Evolutionary conservation across 2,329 filamentous ascomycete species (phyloP).

Genomic region (Arachnomyces sp.): DNA sequence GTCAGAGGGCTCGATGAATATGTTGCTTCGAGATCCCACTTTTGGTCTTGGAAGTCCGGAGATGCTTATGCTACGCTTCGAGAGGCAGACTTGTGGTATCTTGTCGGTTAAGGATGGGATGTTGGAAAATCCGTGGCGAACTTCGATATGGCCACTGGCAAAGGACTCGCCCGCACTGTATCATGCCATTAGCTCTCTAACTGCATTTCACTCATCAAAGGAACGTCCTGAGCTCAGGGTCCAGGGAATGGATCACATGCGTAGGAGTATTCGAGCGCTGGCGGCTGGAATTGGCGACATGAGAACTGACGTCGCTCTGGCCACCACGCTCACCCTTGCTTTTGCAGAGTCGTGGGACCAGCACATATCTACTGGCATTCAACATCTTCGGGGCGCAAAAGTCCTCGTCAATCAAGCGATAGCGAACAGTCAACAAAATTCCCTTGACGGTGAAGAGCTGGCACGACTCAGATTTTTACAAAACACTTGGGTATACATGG

Average conservation of each 20-base stretch:
- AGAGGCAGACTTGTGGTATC: conserved; percentile 61
- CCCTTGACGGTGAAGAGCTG: conserved; percentile 40
- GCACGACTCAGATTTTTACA: conserved; percentile 58
- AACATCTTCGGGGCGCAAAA: conserved; percentile 61
- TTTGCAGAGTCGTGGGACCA: conserved; percentile 67
- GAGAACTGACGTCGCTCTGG: conserved; percentile 57
- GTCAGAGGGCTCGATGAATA: conserved; percentile 18
- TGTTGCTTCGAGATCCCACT: conserved; percentile 41
- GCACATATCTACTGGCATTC: conserved; percentile 60
- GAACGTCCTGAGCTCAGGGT: conserved; percentile 51
- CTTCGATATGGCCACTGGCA: conserved; percentile 61
- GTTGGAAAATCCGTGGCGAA: conserved; percentile 65
- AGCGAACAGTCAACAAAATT: conserved; percentile 30
- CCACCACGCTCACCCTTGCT: conserved; percentile 61
- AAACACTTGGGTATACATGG: conserved; percentile 67
- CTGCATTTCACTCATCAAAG: conserved; percentile 59
- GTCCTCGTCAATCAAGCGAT: conserved; percentile 56
- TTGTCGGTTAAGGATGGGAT: conserved; percentile 63
- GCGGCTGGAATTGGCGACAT: conserved; percentile 56
- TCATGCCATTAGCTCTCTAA: conserved; percentile 62
- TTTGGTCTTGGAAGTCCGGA: conserved; percentile 49
- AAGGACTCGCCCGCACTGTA: conserved; percentile 57
- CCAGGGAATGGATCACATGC: conserved; percentile 62
- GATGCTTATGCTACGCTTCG: conserved; percentile 56
- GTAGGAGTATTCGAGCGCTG: conserved; percentile 53